A percentile compares a stretch with the other conserved stretches of the same genome.
Conservation (phyloP, 169 alveolate genomes). For the Babesia caballi region DNA sequence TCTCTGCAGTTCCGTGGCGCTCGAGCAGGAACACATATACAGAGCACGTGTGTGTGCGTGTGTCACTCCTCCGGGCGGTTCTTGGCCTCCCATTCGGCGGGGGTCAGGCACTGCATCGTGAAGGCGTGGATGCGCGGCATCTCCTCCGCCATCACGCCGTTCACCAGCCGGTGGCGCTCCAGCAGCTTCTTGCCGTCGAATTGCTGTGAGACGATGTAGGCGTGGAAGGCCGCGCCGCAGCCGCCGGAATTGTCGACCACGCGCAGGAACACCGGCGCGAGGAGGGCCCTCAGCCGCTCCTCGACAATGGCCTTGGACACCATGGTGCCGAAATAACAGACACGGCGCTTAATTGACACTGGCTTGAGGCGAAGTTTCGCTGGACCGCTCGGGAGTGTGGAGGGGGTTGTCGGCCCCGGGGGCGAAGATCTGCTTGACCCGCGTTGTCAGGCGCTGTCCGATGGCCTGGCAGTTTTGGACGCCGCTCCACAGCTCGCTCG, state of each 20-base stretch:
- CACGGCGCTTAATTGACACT: too few species aligned
- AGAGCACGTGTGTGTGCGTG: too few species aligned
- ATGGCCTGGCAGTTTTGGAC: constrained; percentile 18
- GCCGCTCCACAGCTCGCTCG: not conserved
- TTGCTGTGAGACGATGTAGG: constrained; percentile 74
- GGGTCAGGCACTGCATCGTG: constrained; percentile 83
- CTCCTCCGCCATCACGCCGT: constrained; percentile 75
- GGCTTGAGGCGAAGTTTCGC: not conserved
- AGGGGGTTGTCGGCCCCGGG: not conserved
- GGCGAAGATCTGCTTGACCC: constrained; percentile 27
- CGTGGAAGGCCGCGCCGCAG: constrained; percentile 83
- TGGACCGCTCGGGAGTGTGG: not conserved
- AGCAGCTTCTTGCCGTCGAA: constrained; percentile 71
- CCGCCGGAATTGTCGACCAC: constrained; percentile 81
- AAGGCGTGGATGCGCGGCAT: constrained; percentile 78
- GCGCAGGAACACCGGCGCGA: constrained; percentile 75
- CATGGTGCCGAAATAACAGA: not conserved
- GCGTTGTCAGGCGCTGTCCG: constrained; percentile 38
- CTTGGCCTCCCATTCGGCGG: constrained; percentile 74
- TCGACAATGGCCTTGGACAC: constrained; percentile 56
- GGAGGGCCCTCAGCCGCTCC: constrained; percentile 73
- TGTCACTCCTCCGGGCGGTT: constrained; percentile 20
- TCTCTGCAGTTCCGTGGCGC: too few species aligned
- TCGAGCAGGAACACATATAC: too few species aligned
- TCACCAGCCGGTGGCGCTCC: constrained; percentile 82